Evolutionary conservation across 768 basidiomycete genomes (phyloP).

Genomic region (Suillus decipiens): DNA sequence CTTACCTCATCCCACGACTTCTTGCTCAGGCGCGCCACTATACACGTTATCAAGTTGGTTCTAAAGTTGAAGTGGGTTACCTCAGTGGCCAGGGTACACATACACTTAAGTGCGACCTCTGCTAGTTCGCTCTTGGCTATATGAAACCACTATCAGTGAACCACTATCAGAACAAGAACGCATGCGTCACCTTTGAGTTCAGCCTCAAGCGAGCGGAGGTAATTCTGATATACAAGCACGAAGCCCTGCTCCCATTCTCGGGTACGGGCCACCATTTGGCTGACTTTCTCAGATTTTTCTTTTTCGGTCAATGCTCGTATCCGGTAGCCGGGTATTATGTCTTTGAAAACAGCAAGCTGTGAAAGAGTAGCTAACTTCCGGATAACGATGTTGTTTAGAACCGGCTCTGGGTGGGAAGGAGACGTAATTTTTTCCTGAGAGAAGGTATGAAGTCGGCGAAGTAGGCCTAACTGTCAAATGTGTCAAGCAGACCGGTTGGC

Average conservation of each 20-base stretch:
- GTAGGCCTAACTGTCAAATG: constrained; percentile 70
- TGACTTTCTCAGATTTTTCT: constrained; percentile 91
- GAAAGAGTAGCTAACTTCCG: constrained; percentile 89
- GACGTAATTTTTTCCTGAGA: constrained; percentile 75
- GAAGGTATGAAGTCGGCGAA: constrained; percentile 88
- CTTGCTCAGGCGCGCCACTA: constrained; percentile 81
- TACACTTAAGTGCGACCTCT: constrained; percentile 74
- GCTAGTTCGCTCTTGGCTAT: constrained; percentile 66
- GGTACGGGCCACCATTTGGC: constrained; percentile 86
- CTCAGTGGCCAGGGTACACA: constrained; percentile 83
- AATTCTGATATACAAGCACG: constrained; percentile 84
- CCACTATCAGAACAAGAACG: constrained; percentile 13
- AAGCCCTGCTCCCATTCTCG: constrained; percentile 97
- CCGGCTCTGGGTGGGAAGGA: constrained; percentile 64
- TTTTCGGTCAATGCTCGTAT: constrained; percentile 89
- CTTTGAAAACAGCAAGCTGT: constrained; percentile 92
- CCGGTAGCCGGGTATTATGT: constrained; percentile 94
- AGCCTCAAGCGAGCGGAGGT: constrained; percentile 79
- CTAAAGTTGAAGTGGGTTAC: constrained; percentile 97
- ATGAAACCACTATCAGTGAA: constrained; percentile 12
- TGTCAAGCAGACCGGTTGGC: constrained; percentile 6
- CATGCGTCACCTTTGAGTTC: constrained; percentile 73
- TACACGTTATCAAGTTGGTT: constrained; percentile 84
- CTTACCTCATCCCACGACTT: constrained; percentile 88
- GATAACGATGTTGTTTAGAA: constrained; percentile 79